Evolutionary conservation across 495 filamentous ascomycete genomes (phyloP), one percentile per base, ranked within the genome.

Genomic region (Lindgomyces ingoldianus): DNA sequence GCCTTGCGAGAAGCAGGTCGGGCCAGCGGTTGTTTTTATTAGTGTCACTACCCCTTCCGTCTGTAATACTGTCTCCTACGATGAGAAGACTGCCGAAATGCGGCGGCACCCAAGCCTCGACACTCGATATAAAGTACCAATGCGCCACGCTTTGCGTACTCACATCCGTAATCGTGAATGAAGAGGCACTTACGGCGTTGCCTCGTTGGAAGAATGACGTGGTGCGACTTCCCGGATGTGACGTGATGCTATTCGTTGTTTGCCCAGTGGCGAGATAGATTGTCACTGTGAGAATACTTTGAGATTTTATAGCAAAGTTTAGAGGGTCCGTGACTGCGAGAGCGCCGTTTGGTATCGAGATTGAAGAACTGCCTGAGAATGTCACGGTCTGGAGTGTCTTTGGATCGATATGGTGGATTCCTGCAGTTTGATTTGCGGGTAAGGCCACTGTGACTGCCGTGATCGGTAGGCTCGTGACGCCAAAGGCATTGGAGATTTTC

Each of bases 51-150:
- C 84, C 83, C 1, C 85, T 79, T 0, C 88, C 89, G 67, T 91
- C 89, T 4, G 88, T 90, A 66, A 91, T 90, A 65, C 85, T 88
- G 70, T 91, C 89, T 3, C 89, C 87, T 4, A 91, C 77, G 26
- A 91, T 83, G 2, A 81, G 79, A 33, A 89, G 80, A 9, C 80
- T 78, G 11, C 72, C 67, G 4, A 75, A 72, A 26, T 77, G 51
- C 8, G 69, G 65, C 0, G 83, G 79, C 2, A 76, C 73, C 73
- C 78, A 82, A 4, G 79, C 87, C 70, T 90, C 87, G 24, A 90
- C 75, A 0, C 77, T 81, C 25, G 77, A 83, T 42, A 89, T 70
- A 55, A 85, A 89, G 72, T 80, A 82, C 87, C 87, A 33, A 36
- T 56, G 42, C 2, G 51, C 48, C 46, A 26, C 52, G 47, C 33